Base-by-base conservation (phyloP, 768 basidiomycete genomes). In the Chiua virens region DNA sequence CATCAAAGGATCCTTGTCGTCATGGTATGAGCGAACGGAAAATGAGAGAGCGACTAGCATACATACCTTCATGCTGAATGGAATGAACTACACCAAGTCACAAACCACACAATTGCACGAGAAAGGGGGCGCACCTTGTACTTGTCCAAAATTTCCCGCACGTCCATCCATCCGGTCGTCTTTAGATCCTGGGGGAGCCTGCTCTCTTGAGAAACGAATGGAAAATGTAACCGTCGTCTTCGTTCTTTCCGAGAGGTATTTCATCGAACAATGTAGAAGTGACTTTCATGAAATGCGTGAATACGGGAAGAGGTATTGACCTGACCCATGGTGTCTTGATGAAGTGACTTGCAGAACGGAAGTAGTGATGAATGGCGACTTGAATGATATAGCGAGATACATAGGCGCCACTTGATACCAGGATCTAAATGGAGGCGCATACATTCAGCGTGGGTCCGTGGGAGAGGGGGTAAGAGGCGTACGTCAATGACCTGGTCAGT, bases 371-470 rank as follows among this genome's bases (percentile, higher is more conserved):
- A 47, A 86, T 81, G 32, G 87, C 85, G 46, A 86, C 77, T 68
- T 91, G 89, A 41, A 85, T 76, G 42, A 91, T 77, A 70, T 91
- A 91, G 42, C 89, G 80, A 55, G 88, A 90, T 54, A 90, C 67
- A 62, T 87, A 86, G 47, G 87, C 88, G 47, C 87, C 87, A 59
- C 86, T 88, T 45, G 79, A 75, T 51, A 89, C 72, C 48, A 91
- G 78, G 61, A 86, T 86, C 88, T 90, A 45, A 27, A 45, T 54
- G 46, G 17, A 42, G 34, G 45, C 58, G 61, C 59, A 71, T 69
- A 65, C 39, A 69, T 49, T 57, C 46, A 63, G 58, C 50, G n/a
- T 45, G 42, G 39, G 42, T 59, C 39, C 40, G 58, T 48, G 59
- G 51, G 22, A 47, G 53, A 59, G 2, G 61, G 50, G 34, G 39